Conservation (phyloP, 2,329 filamentous ascomycete genomes). For the Laburnicola sp. region DNA sequence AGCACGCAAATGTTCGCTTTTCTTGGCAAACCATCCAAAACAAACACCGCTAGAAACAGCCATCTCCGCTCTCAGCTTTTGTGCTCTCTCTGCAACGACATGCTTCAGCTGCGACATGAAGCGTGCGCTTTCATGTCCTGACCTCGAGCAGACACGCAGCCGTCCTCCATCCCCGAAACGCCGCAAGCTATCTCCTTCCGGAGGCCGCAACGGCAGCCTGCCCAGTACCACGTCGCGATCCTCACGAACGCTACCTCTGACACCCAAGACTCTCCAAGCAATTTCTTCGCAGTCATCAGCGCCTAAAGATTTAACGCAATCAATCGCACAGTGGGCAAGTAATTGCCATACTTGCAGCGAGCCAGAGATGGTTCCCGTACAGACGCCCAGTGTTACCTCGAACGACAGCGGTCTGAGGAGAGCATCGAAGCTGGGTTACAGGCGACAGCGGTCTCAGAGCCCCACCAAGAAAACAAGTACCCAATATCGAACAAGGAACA, state of each 20-base stretch:
- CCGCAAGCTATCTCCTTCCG: conserved; percentile 6
- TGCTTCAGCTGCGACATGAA: conserved; percentile 2
- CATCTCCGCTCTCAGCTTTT: background rate
- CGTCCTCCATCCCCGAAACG: conserved; percentile 6
- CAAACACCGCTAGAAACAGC: conserved; percentile 2
- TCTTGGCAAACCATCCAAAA: conserved; percentile 6
- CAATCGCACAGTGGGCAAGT: conserved; percentile 9
- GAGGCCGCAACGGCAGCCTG: conserved; percentile 1
- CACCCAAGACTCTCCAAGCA: conserved; percentile 11
- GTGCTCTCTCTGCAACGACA: background rate
- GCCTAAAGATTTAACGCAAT: conserved; percentile 1
- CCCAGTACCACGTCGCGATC: background rate
- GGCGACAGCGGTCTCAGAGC: conserved; percentile 14
- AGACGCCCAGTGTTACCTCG: conserved; percentile 10
- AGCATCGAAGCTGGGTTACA: conserved; percentile 14
- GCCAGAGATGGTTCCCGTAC: conserved; percentile 9
- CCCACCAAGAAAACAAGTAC: conserved; percentile 15
- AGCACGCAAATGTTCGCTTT: too few relatives aligned
- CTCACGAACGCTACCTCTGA: conserved; percentile 6
- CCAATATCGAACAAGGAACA: conserved; percentile 16
- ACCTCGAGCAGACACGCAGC: conserved; percentile 5
- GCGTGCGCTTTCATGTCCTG: conserved; percentile 8
- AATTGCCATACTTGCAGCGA: conserved; percentile 8
- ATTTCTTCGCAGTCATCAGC: conserved; percentile 9
- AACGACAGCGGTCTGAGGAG: conserved; percentile 13